Evolutionary conservation across 176 grass and related monocot species (phyloP), one percentile per base, ranked within the genome.

Genomic region (Aegilops umbellulata): DNA sequence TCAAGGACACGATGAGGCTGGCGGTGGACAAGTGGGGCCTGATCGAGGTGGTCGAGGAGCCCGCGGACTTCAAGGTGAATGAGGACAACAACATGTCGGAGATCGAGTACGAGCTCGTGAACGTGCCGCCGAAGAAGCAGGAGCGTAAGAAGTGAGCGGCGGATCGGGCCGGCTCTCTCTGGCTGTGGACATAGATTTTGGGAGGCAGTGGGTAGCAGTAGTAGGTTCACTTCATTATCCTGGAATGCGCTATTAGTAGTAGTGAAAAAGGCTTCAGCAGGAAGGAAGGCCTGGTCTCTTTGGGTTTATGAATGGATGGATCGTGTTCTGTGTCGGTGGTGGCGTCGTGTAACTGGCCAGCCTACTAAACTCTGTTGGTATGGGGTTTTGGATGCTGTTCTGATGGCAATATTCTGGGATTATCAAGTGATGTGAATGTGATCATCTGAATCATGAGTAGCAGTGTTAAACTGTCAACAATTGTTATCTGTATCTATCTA

Each of bases 1-100:
- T 83, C 81, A 83, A 83, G 80, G 64, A 22, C 27, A 82, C 42
- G 7, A 82, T 69, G 64, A 82, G 64, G 80, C 64, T 82, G 64
- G 11, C 11, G 11, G 80, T 82, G 27, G 80, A 82, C 80, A 82
- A 82, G 64, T 82, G 80, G 80, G 80, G 80, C 64, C 61, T 20
- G 42, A 69, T 82, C 0, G 80, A 82, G 80, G 60, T 81, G 39
- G 26, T 20, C 0, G 64, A 82, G 80, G 64, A 82, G 63, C 64
- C 80, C 22, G 41, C 42, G 2, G 20, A 29, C 10, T 82, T 82
- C 42, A 3, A 19, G 41, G 64, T 82, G 64, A 82, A 82, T 29
- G 80, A 82, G 65, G 64, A 69, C 80, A 82, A 55, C 27, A 82
- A 82, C 25, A 0, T 82, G 22, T 82, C 80, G 0, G 3, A 47